Conservation (phyloP, 2,329 filamentous ascomycete genomes). For the Geosmithia flava region DNA sequence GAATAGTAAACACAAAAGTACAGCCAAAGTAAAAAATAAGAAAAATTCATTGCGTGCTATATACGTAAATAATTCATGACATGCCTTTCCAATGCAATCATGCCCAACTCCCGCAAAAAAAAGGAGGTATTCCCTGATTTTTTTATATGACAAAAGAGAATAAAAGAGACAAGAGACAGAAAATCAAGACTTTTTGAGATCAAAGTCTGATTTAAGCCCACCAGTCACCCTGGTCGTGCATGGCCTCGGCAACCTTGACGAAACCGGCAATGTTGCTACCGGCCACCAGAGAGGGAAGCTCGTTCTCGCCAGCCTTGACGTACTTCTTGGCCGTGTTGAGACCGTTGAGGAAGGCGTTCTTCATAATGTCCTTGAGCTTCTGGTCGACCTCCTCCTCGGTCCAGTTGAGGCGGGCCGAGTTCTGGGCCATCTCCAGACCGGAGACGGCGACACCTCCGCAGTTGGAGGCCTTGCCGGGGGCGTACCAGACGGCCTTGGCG, state of each 20-base stretch:
- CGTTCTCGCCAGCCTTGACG: constrained; percentile 63
- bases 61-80: not conserved
- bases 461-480: constrained; percentile 93
- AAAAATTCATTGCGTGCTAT: not conserved
- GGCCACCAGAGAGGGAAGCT: constrained; percentile 80
- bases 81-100: not conserved
- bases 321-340: constrained; percentile 84
- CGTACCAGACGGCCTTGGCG: constrained; percentile 75
- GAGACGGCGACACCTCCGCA: constrained; percentile 95
- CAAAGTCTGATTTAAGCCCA: constrained; percentile 33
- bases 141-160: not conserved
- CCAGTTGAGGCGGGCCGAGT: constrained; percentile 77
- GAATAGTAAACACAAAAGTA: not conserved
- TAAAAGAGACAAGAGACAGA: not conserved
- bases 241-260: constrained; percentile 87
- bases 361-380: constrained; percentile 91
- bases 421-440: constrained; percentile 98
- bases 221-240: constrained; percentile 97
- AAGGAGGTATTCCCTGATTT: not conserved
- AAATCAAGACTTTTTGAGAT: no score
- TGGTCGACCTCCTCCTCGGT: constrained; percentile 79
- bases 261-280: constrained; percentile 97
- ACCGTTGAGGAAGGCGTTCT: constrained; percentile 81
- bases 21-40: not conserved
- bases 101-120: not conserved